These are phyloP conservation scores for Eucalyptus dawsonii DNA, from an alignment of 345 rosid species.

Conservation along the genomic window DNA sequence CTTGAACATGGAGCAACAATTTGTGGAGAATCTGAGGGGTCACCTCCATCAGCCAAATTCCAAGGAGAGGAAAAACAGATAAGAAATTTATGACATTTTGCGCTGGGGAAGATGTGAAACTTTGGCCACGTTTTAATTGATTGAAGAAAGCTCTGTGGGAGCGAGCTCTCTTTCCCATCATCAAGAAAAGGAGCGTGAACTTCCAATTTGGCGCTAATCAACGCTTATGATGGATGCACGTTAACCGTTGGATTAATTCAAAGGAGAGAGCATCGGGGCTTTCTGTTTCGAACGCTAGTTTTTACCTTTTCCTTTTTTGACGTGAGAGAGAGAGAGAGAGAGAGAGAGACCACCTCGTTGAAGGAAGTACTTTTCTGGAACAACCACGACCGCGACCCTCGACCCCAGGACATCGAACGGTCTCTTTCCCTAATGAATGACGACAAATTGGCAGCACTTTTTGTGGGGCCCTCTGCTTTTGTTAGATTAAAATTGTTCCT, in stretches of 20 bases:
- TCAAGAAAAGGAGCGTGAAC: neutral
- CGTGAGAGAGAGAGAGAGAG: neutral
- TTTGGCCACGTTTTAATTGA: neutral
- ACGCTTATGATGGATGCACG: neutral
- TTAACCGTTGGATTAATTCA: neutral
- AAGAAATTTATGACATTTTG: neutral
- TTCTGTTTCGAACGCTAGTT: neutral
- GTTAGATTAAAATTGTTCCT: neutral
- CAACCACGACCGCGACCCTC: neutral
- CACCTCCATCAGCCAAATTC: neutral
- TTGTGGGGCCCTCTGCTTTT: neutral
- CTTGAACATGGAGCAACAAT: neutral
- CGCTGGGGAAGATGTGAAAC: neutral
- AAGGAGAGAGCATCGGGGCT: neutral
- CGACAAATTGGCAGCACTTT: neutral
- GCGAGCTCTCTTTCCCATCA: neutral
- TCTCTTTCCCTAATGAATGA: neutral
- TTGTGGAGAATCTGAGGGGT: neutral
- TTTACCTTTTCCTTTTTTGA: neutral
- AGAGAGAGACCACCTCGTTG: neutral
- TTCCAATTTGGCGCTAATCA: neutral
- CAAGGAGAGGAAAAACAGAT: neutral
- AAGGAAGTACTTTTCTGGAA: neutral
- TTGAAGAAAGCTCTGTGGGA: neutral
- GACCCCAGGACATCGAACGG: neutral